phyloP scores from a whole-genome alignment of 2,329 filamentous ascomycete species.

The Zymoseptoria passerinii region DNA sequence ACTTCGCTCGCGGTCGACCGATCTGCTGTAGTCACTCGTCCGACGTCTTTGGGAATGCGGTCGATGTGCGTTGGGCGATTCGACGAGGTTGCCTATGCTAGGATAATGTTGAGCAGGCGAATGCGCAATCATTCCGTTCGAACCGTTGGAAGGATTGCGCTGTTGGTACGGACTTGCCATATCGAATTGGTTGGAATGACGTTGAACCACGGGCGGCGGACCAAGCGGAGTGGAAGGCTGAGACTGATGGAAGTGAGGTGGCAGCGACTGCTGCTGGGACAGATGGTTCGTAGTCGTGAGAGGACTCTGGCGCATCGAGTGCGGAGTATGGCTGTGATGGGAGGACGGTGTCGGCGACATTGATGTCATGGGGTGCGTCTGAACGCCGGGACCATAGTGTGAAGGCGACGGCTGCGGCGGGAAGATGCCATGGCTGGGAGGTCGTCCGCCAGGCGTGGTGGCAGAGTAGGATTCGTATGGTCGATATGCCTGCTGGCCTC shows the following conservation, averaged over 20 bases:
- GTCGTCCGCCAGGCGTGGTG: conserved; percentile 20
- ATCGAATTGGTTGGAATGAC: conserved; percentile 22
- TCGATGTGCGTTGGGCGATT: conserved; percentile 30
- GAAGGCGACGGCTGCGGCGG: conserved; percentile 21
- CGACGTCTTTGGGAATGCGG: conserved; percentile 20
- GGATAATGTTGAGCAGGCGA: conserved; percentile 25
- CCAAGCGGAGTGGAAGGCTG: conserved; percentile 43
- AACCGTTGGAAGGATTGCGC: conserved; percentile 26
- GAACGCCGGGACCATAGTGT: conserved; percentile 11
- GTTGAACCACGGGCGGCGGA: conserved; percentile 31
- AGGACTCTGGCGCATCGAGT: conserved; percentile 26
- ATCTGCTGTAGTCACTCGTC: conserved; percentile 37
- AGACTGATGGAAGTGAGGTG: conserved; percentile 25
- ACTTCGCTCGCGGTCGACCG: conserved; percentile 59
- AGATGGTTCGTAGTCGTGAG: conserved; percentile 14
- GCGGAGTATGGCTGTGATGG: conserved; percentile 26
- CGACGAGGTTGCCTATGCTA: conserved; percentile 32
- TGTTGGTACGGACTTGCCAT: conserved; percentile 26
- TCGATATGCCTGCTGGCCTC: conserved; percentile 15
- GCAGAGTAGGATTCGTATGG: conserved; percentile 18
- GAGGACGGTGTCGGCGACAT: conserved; percentile 29
- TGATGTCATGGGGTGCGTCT: conserved; percentile 15
- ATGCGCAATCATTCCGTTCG: conserved; percentile 21
- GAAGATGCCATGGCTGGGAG: conserved; percentile 17
- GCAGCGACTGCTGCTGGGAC: conserved; percentile 20